Percentiles rank a stretch among this genome's conserved stretches.
Conservation (phyloP, 108 stramenopile genomes). For the Nitzschia sp. region DNA sequence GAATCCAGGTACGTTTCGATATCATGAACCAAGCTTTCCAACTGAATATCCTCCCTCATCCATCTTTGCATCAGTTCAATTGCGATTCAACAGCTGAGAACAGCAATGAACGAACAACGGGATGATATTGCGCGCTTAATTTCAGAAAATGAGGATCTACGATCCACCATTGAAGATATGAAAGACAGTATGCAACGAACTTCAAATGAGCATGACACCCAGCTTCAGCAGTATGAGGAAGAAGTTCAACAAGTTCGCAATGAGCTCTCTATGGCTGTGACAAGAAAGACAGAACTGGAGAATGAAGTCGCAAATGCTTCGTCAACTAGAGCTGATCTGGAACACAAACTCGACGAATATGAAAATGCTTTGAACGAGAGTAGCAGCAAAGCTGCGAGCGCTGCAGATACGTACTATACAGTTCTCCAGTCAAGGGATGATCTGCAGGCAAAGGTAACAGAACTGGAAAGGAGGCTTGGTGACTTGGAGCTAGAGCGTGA, state of each 20-base stretch:
- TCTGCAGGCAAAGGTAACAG: not conserved
- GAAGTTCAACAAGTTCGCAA: slow-evolving; percentile 19
- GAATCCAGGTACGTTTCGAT: not conserved
- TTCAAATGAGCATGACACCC: slow-evolving; percentile 8
- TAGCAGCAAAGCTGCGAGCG: not conserved
- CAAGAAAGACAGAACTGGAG: not conserved
- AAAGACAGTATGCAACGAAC: slow-evolving; percentile 7
- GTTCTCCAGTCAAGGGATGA: slow-evolving; percentile 1
- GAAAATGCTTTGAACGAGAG: slow-evolving; percentile 10
- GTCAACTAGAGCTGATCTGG: slow-evolving; percentile 10
- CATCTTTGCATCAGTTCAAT: slow-evolving; percentile 1
- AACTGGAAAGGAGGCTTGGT: not conserved
- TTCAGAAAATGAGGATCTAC: slow-evolving; percentile 17
- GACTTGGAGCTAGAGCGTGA: slow-evolving; percentile 5
- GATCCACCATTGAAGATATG: slow-evolving; percentile 2
- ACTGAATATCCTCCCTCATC: too few species aligned
- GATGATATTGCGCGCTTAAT: not conserved
- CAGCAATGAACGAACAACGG: not conserved
- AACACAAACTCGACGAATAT: not conserved
- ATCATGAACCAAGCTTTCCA: too few species aligned
- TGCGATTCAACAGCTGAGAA: slow-evolving; percentile 8
- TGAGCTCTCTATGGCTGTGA: slow-evolving; percentile 8
- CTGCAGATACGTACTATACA: not conserved
- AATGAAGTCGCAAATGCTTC: slow-evolving; percentile 14
- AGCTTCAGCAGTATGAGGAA: slow-evolving; percentile 19